Conservation (phyloP, 345 rosid genomes). For the Nasturtium officinale region DNA sequence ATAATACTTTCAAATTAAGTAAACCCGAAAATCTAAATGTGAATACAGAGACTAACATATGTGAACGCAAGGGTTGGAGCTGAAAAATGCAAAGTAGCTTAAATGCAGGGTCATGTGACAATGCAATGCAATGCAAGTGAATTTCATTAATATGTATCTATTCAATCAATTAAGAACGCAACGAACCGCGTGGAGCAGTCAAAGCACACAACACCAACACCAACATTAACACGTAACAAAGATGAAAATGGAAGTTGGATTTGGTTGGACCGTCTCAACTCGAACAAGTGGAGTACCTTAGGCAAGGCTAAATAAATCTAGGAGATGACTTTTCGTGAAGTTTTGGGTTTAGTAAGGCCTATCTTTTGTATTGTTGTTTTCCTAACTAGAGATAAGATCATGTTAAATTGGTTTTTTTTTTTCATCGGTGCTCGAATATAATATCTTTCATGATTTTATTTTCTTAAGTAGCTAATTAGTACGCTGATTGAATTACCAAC, state of each 20-base stretch:
- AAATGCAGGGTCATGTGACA: conserved; percentile 32
- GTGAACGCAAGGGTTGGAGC: not conserved
- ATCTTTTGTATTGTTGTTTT: too few relatives aligned
- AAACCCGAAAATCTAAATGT: not conserved
- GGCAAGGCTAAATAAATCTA: not conserved
- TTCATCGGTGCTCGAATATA: not conserved
- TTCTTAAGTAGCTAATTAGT: too few relatives aligned
- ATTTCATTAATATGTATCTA: not conserved
- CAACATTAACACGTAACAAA: not conserved
- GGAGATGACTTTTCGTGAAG: not conserved
- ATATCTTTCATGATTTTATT: not conserved
- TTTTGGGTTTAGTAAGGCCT: not conserved
- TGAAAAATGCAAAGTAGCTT: too few relatives aligned
- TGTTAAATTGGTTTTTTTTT: too few relatives aligned
- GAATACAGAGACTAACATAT: not conserved
- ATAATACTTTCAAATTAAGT: not conserved
- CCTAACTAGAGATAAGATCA: not conserved
- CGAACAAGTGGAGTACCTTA: not conserved
- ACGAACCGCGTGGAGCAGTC: conserved; percentile 23
- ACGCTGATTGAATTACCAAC: too few relatives aligned
- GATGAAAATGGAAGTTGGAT: not conserved
- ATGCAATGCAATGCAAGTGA: conserved; percentile 26
- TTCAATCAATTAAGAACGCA: conserved; percentile 4
- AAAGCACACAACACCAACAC: not conserved
- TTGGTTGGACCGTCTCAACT: conserved; percentile 12